Evolutionary conservation across 164 flowering plant species (phyloP), one percentile per base, ranked within the genome.

Genomic region (Vitis cinerea): DNA sequence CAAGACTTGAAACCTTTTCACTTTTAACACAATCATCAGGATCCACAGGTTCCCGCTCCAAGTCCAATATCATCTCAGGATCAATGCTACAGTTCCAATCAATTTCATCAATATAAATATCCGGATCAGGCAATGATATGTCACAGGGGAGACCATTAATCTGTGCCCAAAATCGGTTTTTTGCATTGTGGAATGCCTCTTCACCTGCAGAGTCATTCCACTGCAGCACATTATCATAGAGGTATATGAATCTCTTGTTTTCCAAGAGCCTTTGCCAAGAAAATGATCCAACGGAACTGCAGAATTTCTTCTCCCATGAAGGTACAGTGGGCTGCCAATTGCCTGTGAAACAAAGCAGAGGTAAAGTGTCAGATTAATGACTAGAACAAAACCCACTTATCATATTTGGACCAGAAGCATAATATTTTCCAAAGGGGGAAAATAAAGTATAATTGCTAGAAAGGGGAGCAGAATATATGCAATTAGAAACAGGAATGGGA

Each of bases 171-270:
- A 65, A 87, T 19, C 85, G 66, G 12, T 49, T 71, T 72, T 87
- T 87, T 5, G 88, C 90, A 74, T 85, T 78, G 58, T 66, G 7
- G 62, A 85, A 87, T 51, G 88, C 87, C 65, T 86, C 87, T 74
- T 83, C 74, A 50, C 71, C 82, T 8, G 90, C 88, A 11, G 88
- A 80, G 72, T 86, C 90, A 52, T 85, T 69, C 90, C 90, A 85
- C 0, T 77, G 44, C 0, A 83, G 59, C n/a, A 85, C 77, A 58
- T 83, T 79, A 2, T 71, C 78, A 62, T 81, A 78, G 0, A 79
- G 70, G 59, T 79, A 69, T 77, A 76, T 77, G 14, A 37, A 78
- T 63, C 69, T 82, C 74, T 87, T 81, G 9, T 76, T 56, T 6
- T 85, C 86, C 61, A 85, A 14, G 10, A 87, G 58, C 64, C 75